Conservation (phyloP, 2,329 filamentous ascomycete species). For the Neurospora crassa region DNA sequence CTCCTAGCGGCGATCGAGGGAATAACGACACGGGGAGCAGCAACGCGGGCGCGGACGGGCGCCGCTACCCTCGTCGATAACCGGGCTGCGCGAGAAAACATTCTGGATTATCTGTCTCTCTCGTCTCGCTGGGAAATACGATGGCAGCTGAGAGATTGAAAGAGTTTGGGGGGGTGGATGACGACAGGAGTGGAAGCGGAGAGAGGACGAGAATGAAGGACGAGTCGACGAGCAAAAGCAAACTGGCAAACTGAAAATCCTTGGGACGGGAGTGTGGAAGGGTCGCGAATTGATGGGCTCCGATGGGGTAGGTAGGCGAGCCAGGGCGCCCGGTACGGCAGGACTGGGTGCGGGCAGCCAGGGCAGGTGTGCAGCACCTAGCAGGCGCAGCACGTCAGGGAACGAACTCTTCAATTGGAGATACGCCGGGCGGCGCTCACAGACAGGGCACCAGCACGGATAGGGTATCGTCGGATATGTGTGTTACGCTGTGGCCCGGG, state of each 20-base stretch:
- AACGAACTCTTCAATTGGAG: neutral
- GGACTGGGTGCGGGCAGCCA: neutral
- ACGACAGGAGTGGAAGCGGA: constrained; percentile 10
- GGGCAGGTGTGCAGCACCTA: neutral
- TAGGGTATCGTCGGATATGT: neutral
- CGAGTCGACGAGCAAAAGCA: neutral
- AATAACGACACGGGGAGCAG: constrained; percentile 33
- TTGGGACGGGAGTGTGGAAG: neutral
- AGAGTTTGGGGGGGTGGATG: neutral
- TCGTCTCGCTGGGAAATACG: constrained; percentile 1
- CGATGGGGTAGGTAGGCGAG: neutral
- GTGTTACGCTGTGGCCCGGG: neutral
- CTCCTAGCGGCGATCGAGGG: constrained; percentile 47
- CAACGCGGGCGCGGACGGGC: constrained; percentile 37
- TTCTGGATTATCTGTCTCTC: constrained; percentile 26
- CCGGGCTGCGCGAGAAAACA: constrained; percentile 65
- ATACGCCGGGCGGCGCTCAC: neutral
- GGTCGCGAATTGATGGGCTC: neutral
- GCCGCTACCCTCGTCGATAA: constrained; percentile 42
- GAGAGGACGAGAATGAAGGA: neutral
- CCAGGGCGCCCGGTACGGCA: neutral
- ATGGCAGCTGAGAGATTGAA: neutral
- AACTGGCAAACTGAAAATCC: neutral
- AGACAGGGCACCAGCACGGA: neutral
- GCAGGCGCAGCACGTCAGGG: neutral